Percentiles rank a stretch among this genome's conserved stretches.
Evolutionary conservation across 2,329 filamentous ascomycete species (phyloP).

Genomic region (Claviceps pazoutovae): DNA sequence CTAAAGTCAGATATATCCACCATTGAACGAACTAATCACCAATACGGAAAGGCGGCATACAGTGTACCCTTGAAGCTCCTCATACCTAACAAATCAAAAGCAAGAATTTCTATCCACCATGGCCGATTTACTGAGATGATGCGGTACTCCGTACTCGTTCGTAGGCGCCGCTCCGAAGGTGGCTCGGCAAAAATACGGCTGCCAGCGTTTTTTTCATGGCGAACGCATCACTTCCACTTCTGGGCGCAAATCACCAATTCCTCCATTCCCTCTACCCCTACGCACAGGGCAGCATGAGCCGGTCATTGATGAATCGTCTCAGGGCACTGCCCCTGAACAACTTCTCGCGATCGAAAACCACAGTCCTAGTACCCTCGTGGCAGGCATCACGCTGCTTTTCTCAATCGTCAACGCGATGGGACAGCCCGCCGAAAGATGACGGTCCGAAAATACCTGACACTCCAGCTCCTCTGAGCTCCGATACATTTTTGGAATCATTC

Average conservation of each 20-base stretch:
- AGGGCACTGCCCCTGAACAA: constrained; percentile 23
- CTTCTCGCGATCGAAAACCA: constrained; percentile 13
- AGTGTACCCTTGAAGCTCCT: no score
- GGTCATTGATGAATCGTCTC: constrained; percentile 27
- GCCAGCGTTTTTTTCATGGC: constrained; percentile 9
- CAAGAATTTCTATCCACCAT: no score
- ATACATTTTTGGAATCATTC: constrained; percentile 18
- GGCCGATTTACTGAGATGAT: no score
- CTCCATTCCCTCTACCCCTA: neutral
- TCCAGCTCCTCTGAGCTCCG: constrained; percentile 14
- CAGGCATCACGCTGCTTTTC: constrained; percentile 24
- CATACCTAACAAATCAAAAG: no score
- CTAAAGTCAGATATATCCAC: no score
- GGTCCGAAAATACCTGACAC: constrained; percentile 8
- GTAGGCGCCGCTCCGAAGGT: constrained; percentile 7
- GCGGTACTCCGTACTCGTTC: no score
- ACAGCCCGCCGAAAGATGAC: constrained; percentile 11
- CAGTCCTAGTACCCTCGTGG: constrained; percentile 10
- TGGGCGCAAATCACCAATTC: neutral
- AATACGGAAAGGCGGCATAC: no score
- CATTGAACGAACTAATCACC: no score
- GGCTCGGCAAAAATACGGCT: constrained; percentile 22
- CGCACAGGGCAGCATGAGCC: constrained; percentile 27
- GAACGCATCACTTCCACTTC: neutral
- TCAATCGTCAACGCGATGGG: constrained; percentile 20